Evolutionary conservation across 352 stramenopile species (phyloP).

Genomic region (Pythium sukuiense): DNA sequence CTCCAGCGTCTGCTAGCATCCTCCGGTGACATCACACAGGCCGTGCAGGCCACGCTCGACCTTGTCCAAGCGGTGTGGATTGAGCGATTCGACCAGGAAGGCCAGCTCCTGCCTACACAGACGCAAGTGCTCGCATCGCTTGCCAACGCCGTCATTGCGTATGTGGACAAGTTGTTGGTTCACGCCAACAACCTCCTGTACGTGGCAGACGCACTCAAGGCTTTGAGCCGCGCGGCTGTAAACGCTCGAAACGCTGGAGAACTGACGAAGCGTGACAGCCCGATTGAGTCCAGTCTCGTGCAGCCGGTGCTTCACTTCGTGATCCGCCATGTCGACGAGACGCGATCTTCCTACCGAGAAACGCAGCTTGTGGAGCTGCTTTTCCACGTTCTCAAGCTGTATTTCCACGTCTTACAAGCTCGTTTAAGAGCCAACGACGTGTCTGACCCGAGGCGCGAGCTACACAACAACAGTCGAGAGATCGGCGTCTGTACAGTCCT

Average conservation of each 20-base stretch:
- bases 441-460: background rate
- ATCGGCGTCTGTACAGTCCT: slow-evolving; percentile 17
- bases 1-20: background rate
- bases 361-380: slow-evolving; percentile 11
- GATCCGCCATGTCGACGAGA: slow-evolving; percentile 15
- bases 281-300: background rate
- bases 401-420: slow-evolving; percentile 1
- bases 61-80: slow-evolving; percentile 19
- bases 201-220: background rate
- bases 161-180: background rate
- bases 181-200: background rate
- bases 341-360: slow-evolving; percentile 9
- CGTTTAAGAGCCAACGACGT: background rate
- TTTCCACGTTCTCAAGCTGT: slow-evolving; percentile 2
- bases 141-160: background rate
- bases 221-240: background rate
- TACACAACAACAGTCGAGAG: slow-evolving; percentile 2
- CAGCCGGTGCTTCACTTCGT: slow-evolving; percentile 13
- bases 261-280: background rate
- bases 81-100: slow-evolving; percentile 18
- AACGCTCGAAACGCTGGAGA: slow-evolving; percentile 1
- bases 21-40: background rate
- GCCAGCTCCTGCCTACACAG: background rate
- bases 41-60: slow-evolving; percentile 8
- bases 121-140: background rate